phyloP scores from a whole-genome alignment of 1,284 basidiomycete species.

The Cerioporus squamosus region DNA sequence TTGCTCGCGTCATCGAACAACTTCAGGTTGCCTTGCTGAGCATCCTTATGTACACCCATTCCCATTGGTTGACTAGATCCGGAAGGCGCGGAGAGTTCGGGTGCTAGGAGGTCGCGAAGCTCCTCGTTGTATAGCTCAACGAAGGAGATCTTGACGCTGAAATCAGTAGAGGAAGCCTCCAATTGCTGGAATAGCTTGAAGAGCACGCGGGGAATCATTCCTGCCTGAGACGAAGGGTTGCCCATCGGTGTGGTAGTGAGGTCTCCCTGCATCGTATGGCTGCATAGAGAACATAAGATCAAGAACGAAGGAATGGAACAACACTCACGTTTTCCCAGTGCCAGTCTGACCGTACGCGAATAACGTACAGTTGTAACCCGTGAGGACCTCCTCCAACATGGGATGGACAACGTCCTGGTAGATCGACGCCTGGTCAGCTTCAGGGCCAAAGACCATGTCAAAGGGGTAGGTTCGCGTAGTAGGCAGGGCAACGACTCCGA shows the following conservation, averaged over 20 bases:
- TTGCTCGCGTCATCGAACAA: slow-evolving; percentile 93
- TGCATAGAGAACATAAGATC: slow-evolving; percentile 36
- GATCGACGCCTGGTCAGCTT: slow-evolving; percentile 95
- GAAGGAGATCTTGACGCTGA: slow-evolving; percentile 92
- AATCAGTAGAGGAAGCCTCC: slow-evolving; percentile 80
- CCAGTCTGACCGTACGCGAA: slow-evolving; percentile 99
- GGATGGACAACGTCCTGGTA: slow-evolving; percentile 94
- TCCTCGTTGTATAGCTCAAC: slow-evolving; percentile 99
- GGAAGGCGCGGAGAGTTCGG: slow-evolving; percentile 67
- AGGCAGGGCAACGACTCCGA: slow-evolving; percentile 69
- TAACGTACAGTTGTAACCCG: slow-evolving; percentile 97
- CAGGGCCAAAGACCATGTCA: slow-evolving; percentile 94
- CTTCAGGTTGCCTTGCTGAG: slow-evolving; percentile 65
- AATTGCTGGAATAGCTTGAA: slow-evolving; percentile 93
- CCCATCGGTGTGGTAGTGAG: slow-evolving; percentile 81
- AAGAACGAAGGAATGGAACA: background rate
- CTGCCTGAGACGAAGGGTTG: slow-evolving; percentile 88
- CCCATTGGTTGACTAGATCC: slow-evolving; percentile 75
- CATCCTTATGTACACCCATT: slow-evolving; percentile 50
- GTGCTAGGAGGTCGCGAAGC: slow-evolving; percentile 89
- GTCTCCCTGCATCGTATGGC: slow-evolving; percentile 96
- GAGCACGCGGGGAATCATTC: slow-evolving; percentile 97
- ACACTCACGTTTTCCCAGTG: slow-evolving; percentile 93
- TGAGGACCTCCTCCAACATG: slow-evolving; percentile 91
- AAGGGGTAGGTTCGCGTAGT: slow-evolving; percentile 88